phyloP scores from a whole-genome alignment of 2,329 filamentous ascomycete genomes.

The Hypoxylon sp. region DNA sequence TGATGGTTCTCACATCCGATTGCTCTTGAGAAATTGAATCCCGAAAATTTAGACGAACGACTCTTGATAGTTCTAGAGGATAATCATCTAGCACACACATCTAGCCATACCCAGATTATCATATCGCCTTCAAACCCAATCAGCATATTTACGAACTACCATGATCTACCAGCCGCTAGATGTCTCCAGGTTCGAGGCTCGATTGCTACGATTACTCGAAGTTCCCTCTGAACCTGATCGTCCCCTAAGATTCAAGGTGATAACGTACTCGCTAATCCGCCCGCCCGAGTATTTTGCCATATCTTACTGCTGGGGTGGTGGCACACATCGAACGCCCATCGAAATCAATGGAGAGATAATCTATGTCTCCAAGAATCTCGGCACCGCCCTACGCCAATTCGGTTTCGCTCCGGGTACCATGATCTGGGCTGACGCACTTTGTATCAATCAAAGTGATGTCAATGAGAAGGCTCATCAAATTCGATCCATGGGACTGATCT shows the following conservation, averaged over 20 bases:
- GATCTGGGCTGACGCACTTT: constrained; percentile 27
- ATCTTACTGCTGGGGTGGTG: constrained; percentile 27
- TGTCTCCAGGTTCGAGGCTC: constrained; percentile 20
- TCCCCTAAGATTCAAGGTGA: constrained; percentile 7
- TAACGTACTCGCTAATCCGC: constrained; percentile 15
- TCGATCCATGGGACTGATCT: constrained; percentile 19
- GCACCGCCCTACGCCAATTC: constrained; percentile 5
- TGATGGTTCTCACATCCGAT: not conserved
- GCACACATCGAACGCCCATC: not conserved
- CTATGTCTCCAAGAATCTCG: constrained; percentile 15
- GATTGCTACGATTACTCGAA: constrained; percentile 22
- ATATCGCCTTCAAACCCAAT: not conserved
- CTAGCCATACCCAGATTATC: not conserved
- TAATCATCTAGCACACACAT: not conserved
- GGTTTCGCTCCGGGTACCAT: not conserved
- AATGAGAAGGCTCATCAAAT: constrained; percentile 30
- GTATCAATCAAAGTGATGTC: constrained; percentile 22
- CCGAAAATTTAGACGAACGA: not conserved
- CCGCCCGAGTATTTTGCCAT: constrained; percentile 18
- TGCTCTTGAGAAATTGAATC: not conserved
- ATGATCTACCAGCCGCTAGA: constrained; percentile 26
- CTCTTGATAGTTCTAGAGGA: not conserved
- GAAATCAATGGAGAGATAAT: constrained; percentile 8
- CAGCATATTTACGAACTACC: not conserved
- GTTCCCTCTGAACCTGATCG: constrained; percentile 4